Evolutionary conservation across 805 yeast species (phyloP).

Genomic region (Saturnispora gosingensis): DNA sequence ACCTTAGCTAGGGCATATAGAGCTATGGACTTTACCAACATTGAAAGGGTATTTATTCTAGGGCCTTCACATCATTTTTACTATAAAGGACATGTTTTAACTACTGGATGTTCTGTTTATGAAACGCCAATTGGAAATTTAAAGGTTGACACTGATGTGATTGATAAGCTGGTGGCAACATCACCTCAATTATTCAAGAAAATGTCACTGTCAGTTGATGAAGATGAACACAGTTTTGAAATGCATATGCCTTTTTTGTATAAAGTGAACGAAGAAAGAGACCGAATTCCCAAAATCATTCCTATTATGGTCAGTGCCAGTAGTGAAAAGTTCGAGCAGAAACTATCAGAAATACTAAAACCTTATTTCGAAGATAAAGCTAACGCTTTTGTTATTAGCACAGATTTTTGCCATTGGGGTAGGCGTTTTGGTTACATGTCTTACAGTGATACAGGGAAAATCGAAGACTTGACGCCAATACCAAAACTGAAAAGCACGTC

Average conservation of each 20-base stretch:
- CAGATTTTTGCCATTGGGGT: constrained; percentile 97
- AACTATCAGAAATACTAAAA: constrained; percentile 39
- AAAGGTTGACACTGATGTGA: constrained; percentile 48
- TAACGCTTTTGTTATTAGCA: constrained; percentile 68
- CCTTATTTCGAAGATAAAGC: constrained; percentile 45
- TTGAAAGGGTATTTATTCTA: constrained; percentile 61
- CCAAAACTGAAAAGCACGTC: constrained; percentile 8
- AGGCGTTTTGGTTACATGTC: constrained; percentile 49
- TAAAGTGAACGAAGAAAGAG: constrained; percentile 32
- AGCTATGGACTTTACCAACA: constrained; percentile 50
- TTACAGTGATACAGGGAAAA: constrained; percentile 35
- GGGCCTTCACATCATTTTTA: constrained; percentile 94
- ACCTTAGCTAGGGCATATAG: constrained; percentile 71
- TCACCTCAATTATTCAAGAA: constrained; percentile 36
- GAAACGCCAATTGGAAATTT: constrained; percentile 81
- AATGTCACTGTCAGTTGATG: constrained; percentile 57
- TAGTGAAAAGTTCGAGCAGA: constrained; percentile 33
- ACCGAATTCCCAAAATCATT: constrained; percentile 35
- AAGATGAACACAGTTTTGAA: constrained; percentile 86
- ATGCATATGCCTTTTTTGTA: constrained; percentile 82
- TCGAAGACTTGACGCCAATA: constrained; percentile 11
- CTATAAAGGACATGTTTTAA: constrained; percentile 49
- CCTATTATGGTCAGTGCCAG: constrained; percentile 76
- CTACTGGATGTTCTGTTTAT: constrained; percentile 44
- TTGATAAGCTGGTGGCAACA: constrained; percentile 27